Evolutionary conservation across 768 basidiomycete genomes (phyloP).

Genomic region (Lanmaoa rubissima): DNA sequence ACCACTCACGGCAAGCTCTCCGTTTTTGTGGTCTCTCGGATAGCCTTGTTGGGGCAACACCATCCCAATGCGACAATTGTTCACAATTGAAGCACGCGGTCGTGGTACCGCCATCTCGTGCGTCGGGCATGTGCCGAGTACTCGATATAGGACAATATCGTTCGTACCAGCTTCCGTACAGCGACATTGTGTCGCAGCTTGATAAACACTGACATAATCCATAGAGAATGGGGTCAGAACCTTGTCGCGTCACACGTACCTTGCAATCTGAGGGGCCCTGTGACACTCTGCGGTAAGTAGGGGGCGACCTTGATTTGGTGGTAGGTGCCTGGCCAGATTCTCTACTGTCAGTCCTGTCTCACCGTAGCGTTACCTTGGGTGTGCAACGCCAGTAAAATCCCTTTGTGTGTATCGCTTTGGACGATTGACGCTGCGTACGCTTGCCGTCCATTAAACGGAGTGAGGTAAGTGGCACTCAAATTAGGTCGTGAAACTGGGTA

Average conservation of each 20-base stretch:
- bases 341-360: not conserved
- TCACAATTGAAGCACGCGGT: not conserved
- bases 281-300: not conserved
- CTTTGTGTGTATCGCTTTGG: not conserved
- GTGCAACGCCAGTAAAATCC: not conserved
- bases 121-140: not conserved
- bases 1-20: not conserved
- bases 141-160: not conserved
- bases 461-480: not conserved
- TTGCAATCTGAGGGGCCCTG: not conserved
- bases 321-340: not conserved
- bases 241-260: not conserved
- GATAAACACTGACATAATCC: not conserved
- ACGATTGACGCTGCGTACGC: not conserved
- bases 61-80: constrained; percentile 4
- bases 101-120: not conserved
- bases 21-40: not conserved
- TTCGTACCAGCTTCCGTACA: not conserved
- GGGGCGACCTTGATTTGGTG: too few species aligned
- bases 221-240: not conserved
- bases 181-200: not conserved
- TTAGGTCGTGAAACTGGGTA: not conserved
- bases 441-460: not conserved
- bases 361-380: not conserved
- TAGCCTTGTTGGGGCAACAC: not conserved